Conservation (phyloP, 805 yeast genomes). For the Kodamaea leandrae region DNA sequence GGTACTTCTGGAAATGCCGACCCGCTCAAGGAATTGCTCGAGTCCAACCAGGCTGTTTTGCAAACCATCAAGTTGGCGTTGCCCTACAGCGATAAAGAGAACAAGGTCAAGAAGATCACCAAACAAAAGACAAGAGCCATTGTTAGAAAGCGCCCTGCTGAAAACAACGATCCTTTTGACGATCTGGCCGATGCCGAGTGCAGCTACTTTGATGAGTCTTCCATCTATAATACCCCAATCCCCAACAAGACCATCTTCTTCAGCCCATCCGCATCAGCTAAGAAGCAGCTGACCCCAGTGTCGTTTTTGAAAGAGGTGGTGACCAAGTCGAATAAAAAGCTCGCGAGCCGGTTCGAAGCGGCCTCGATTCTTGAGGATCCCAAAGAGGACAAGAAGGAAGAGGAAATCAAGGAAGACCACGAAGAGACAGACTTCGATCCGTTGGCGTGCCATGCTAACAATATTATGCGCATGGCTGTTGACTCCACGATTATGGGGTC, state of each 20-base stretch:
- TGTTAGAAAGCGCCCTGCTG: neutral
- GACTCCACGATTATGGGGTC: constrained; percentile 47
- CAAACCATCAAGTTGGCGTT: constrained; percentile 15
- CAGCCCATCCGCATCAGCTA: constrained; percentile 25
- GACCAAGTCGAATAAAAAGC: constrained; percentile 15
- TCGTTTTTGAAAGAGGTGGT: constrained; percentile 19
- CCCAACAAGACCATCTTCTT: constrained; percentile 27
- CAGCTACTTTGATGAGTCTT: constrained; percentile 12
- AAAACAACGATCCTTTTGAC: constrained; percentile 5
- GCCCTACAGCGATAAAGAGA: constrained; percentile 15
- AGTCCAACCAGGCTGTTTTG: constrained; percentile 16
- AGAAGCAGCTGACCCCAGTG: constrained; percentile 28
- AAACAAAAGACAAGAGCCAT: neutral
- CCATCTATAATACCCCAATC: constrained; percentile 23
- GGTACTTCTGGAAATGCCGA: constrained; percentile 13
- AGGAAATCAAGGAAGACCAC: neutral
- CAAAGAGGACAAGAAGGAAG: constrained; percentile 3
- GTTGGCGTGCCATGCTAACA: constrained; percentile 46
- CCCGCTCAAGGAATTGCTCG: constrained; percentile 23
- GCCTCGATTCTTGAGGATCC: no score
- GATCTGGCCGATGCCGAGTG: constrained; percentile 5
- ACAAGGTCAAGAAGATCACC: neutral
- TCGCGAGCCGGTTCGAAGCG: constrained; percentile 11
- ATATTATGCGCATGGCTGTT: constrained; percentile 46
- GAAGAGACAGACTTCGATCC: constrained; percentile 34